Conservation (phyloP, 129 eudicot species). For the Deinandra increscens region DNA sequence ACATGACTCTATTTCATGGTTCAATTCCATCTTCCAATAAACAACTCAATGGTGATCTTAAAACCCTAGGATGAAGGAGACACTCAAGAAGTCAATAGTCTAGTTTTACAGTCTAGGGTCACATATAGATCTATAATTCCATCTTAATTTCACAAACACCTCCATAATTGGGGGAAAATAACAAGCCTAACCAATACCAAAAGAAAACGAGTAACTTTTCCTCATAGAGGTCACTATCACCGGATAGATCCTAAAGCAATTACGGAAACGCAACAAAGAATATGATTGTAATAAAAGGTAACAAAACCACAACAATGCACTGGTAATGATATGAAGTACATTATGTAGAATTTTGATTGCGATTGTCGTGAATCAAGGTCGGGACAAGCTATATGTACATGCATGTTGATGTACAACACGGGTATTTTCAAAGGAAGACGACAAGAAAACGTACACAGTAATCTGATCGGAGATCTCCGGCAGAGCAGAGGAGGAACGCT, state of each 20-base stretch:
- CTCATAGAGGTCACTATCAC: neutral
- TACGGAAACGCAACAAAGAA: constrained; percentile 10
- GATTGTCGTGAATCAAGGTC: constrained; percentile 6
- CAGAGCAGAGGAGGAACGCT: neutral
- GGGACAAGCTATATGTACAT: too few species aligned
- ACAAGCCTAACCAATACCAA: constrained; percentile 12
- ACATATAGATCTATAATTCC: neutral
- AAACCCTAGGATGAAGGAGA: neutral
- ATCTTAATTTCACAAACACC: neutral
- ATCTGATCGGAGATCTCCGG: constrained; percentile 29
- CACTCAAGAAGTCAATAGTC: neutral
- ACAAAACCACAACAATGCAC: neutral
- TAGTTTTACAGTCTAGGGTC: neutral
- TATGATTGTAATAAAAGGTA: neutral
- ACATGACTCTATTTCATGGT: neutral
- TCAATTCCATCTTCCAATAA: neutral
- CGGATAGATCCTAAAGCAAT: neutral
- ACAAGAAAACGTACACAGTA: constrained; percentile 17
- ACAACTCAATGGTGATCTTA: constrained; percentile 11
- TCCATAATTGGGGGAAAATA: neutral
- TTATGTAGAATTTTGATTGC: neutral
- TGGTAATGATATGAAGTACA: neutral
- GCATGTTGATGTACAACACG: too few species aligned
- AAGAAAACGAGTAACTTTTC: neutral
- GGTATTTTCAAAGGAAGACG: neutral